Base-by-base conservation (phyloP, 164 flowering plant species). In the Vitis cinerea region DNA sequence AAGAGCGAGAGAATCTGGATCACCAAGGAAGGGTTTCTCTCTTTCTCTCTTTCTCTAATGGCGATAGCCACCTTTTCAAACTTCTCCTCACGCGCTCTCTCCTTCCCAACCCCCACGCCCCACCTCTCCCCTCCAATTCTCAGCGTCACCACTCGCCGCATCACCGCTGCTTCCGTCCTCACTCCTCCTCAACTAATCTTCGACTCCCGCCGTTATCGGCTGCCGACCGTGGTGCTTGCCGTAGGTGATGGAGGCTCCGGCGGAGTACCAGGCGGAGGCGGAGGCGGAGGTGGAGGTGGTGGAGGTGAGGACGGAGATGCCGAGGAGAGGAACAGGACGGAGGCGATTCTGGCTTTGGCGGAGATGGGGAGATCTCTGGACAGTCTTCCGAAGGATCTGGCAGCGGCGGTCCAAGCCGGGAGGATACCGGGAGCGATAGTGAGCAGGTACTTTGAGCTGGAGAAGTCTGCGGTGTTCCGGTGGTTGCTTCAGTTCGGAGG, bases 321-420 rank as follows among this genome's bases (percentile, higher is more conserved):
- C 13, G 73, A 81, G 13, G 87, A 84, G 15, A 76, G 68, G 67
- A 89, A 87, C 72, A 80, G 78, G 67, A 64, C 9, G 55, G 98
- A 89, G 70, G 90, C 87, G 52, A 0, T 89, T 8, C 59, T 87
- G 59, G 92, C 81, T 0, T 65, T 94, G 67, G 88, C 82, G 9
- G 88, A 82, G 82, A 76, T 81, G 5, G 88, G 81, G 30, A 44
- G 75, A 73, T 13, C 73, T 10, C 7, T 75, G 73, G 85, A 80
- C 71, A 87, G 83, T 61, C n/a, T 92, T 15, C 98, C 99, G 6
- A 74, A 78, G 70, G 99, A 95, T 77, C 65, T 95, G 72, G 92
- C 89, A 19, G 75, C 89, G 30, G 96, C 97, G 61, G 84, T 93
- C 64, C 74, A 82, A 68, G 85, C 78, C 0, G 99, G 98, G 14